These are phyloP conservation scores for Pichia sp. DNA, from an alignment of 1,139 yeast genomes.

Conservation along the genomic window DNA sequence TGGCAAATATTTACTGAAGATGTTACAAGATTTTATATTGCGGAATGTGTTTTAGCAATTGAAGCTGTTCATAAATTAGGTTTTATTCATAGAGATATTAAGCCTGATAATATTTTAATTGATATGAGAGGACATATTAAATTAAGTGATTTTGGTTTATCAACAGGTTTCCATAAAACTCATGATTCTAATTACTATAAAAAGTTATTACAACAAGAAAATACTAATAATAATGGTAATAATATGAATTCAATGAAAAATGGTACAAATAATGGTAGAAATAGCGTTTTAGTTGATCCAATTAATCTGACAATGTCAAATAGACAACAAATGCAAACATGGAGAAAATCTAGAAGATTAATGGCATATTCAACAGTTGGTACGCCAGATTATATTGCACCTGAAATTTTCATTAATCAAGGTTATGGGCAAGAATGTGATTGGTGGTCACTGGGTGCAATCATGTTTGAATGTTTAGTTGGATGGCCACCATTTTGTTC, in stretches of 20 bases:
- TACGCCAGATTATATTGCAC: slow-evolving; percentile 98
- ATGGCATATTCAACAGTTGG: slow-evolving; percentile 99
- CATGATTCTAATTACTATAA: slow-evolving; percentile 76
- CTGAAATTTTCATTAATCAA: slow-evolving; percentile 92
- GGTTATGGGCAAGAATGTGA: slow-evolving; percentile 99
- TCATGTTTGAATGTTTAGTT: slow-evolving; percentile 96
- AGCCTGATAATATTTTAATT: slow-evolving; percentile 75
- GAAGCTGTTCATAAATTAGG: slow-evolving; percentile 79
- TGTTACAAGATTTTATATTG: slow-evolving; percentile 78
- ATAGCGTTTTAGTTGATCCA: slow-evolving; percentile 89
- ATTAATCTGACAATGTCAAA: slow-evolving; percentile 93
- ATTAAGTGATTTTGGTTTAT: slow-evolving; percentile 74
- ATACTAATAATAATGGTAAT: slow-evolving; percentile 22
- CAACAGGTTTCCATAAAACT: slow-evolving; percentile 81
- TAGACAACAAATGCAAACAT: slow-evolving; percentile 95
- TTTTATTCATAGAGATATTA: slow-evolving; percentile 71
- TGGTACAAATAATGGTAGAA: slow-evolving; percentile 40
- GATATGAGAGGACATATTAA: slow-evolving; percentile 78
- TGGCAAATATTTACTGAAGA: slow-evolving; percentile 86
- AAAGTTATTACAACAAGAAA: slow-evolving; percentile 60
- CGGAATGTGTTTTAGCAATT: slow-evolving; percentile 79
- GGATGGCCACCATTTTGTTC: slow-evolving; percentile 99
- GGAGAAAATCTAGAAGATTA: slow-evolving; percentile 92
- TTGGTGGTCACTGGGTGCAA: slow-evolving; percentile 99
- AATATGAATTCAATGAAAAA: slow-evolving; percentile 23